Evolutionary conservation across 2,329 filamentous ascomycete genomes (phyloP).

Genomic region (Xylaria sp.): DNA sequence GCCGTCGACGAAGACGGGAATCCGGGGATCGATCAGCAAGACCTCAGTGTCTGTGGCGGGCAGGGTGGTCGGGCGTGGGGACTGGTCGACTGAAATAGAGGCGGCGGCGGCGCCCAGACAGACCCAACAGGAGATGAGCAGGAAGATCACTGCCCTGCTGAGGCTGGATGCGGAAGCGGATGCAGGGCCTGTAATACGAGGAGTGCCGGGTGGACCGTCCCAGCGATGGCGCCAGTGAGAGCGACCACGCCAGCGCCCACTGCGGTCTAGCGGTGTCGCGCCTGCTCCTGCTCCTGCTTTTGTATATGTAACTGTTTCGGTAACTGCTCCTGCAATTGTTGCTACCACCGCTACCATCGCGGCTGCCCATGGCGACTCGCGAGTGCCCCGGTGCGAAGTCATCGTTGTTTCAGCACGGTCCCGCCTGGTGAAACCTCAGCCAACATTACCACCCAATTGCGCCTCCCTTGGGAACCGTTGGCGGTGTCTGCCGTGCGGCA

Average conservation of each 20-base stretch:
- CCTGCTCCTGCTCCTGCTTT: not conserved
- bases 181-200: constrained; percentile 29
- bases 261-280: constrained; percentile 15
- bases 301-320: no score
- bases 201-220: constrained; percentile 23
- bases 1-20: constrained; percentile 49
- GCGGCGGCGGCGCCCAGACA: constrained; percentile 40
- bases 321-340: not conserved
- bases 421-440: constrained; percentile 29
- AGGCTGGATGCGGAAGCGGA: constrained; percentile 13
- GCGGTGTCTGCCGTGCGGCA: not conserved
- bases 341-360: not conserved
- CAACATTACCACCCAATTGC: constrained; percentile 19
- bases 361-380: constrained; percentile 8
- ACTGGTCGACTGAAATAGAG: constrained; percentile 42
- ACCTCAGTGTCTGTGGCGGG: constrained; percentile 41
- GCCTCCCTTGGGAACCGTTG: constrained; percentile 1
- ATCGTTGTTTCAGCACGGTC: constrained; percentile 26
- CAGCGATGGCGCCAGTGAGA: not conserved
- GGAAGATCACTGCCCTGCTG: constrained; percentile 48
- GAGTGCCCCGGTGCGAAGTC: constrained; percentile 22
- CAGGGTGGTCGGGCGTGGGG: constrained; percentile 34
- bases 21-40: constrained; percentile 52
- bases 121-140: constrained; percentile 46
- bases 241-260: constrained; percentile 5